phyloP scores from a whole-genome alignment of 2,329 filamentous ascomycete species.

The Raffaelea deltoideospora region DNA sequence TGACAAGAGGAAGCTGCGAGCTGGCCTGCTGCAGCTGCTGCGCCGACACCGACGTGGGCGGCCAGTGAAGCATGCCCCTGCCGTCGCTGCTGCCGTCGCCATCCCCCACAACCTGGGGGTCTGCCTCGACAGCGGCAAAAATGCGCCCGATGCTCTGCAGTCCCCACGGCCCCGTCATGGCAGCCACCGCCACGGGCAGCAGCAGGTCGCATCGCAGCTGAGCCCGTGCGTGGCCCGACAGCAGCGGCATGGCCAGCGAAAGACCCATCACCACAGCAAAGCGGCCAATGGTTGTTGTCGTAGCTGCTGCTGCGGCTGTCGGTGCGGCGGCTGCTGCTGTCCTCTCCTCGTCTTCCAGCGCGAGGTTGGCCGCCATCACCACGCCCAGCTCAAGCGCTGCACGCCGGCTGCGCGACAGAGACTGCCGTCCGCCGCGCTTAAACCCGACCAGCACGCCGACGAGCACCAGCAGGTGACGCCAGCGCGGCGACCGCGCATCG shows the following conservation, averaged over 20 bases:
- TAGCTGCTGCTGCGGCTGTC: slow-evolving; percentile 22
- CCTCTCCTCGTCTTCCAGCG: slow-evolving; percentile 30
- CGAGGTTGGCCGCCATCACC: slow-evolving; percentile 61
- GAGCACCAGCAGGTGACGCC: slow-evolving; percentile 73
- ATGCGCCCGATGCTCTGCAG: slow-evolving; percentile 69
- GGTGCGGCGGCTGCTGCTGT: slow-evolving; percentile 18
- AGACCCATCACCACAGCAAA: slow-evolving; percentile 53
- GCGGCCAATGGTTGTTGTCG: slow-evolving; percentile 25
- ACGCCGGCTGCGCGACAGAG: slow-evolving; percentile 48
- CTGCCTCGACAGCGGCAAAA: slow-evolving; percentile 50
- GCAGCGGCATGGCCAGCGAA: slow-evolving; percentile 59
- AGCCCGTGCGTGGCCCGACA: slow-evolving; percentile 44
- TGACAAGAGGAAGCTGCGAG: slow-evolving; percentile 35
- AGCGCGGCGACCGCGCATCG: slow-evolving; percentile 47
- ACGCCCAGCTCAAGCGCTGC: slow-evolving; percentile 58
- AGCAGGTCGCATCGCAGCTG: slow-evolving; percentile 53
- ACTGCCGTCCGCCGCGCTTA: slow-evolving; percentile 45
- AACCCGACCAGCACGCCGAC: slow-evolving; percentile 67
- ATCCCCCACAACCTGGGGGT: slow-evolving; percentile 18
- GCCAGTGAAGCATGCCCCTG: slow-evolving; percentile 49
- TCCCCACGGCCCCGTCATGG: slow-evolving; percentile 56
- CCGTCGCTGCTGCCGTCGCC: too few species aligned
- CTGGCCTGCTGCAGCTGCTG: slow-evolving; percentile 43
- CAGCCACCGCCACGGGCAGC: slow-evolving; percentile 52
- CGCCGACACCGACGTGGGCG: slow-evolving; percentile 39